Evolutionary conservation across 2,329 filamentous ascomycete genomes (phyloP).

Genomic region (Pseudogymnoascus destructans): DNA sequence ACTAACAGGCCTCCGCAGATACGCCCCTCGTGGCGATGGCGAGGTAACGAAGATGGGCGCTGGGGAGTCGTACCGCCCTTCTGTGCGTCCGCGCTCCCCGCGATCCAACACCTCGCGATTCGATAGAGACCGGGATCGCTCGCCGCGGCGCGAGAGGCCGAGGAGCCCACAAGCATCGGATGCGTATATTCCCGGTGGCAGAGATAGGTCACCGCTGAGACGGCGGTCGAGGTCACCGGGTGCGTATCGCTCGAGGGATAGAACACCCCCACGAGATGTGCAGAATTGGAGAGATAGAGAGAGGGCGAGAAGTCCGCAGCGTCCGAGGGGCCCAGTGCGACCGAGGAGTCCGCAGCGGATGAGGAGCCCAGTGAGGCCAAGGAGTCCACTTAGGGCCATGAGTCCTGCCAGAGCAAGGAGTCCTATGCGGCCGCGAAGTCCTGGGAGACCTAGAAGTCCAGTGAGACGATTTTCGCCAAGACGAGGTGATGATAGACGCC

Average conservation of each 20-base stretch:
- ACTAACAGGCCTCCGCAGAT: slow-evolving; percentile 12
- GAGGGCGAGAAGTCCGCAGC: slow-evolving; percentile 8
- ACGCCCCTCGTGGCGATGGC: slow-evolving; percentile 22
- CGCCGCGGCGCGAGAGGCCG: slow-evolving; percentile 12
- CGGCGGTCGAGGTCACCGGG: slow-evolving; percentile 22
- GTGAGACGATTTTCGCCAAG: slow-evolving; percentile 25
- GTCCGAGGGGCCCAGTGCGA: neutral
- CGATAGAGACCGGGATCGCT: slow-evolving; percentile 16
- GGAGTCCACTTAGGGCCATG: slow-evolving; percentile 25
- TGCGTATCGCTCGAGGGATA: slow-evolving; percentile 20
- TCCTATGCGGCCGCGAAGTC: neutral
- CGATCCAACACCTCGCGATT: slow-evolving; percentile 20
- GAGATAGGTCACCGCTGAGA: slow-evolving; percentile 21
- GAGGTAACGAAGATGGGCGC: slow-evolving; percentile 25
- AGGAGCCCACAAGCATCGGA: neutral
- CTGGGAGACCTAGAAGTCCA: slow-evolving; percentile 21
- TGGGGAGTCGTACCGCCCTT: slow-evolving; percentile 26
- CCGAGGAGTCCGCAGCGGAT: neutral
- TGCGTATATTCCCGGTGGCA: slow-evolving; percentile 12
- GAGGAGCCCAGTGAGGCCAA: slow-evolving; percentile 9
- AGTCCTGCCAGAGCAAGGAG: slow-evolving; percentile 30
- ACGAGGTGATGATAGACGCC: slow-evolving; percentile 29
- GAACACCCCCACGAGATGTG: slow-evolving; percentile 20
- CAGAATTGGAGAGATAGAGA: slow-evolving; percentile 13
- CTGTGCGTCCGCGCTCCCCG: slow-evolving; percentile 21